phyloP scores from a whole-genome alignment of 495 filamentous ascomycete genomes.

The Halenospora varia region DNA sequence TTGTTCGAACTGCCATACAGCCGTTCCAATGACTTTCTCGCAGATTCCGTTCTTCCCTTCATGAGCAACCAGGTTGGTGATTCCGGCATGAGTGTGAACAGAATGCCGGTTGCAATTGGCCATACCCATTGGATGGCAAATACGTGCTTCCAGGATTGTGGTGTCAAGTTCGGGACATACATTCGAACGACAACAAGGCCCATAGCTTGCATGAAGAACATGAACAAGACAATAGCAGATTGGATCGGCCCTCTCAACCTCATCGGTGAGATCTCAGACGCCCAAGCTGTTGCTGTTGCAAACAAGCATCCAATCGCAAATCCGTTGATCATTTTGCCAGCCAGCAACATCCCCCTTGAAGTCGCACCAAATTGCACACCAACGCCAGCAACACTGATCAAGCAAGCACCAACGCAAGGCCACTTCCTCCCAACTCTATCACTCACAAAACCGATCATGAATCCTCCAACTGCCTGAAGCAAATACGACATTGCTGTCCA shows the following conservation, averaged over 20 bases:
- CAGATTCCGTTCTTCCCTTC: slow-evolving; percentile 3
- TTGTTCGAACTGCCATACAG: slow-evolving; percentile 7
- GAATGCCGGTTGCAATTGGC: slow-evolving; percentile 40
- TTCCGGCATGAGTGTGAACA: slow-evolving; percentile 39
- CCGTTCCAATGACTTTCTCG: neutral
- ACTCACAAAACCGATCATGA: slow-evolving; percentile 20
- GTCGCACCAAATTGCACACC: slow-evolving; percentile 13
- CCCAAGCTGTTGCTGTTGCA: slow-evolving; percentile 24
- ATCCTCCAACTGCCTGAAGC: slow-evolving; percentile 23
- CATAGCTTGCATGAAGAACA: slow-evolving; percentile 26
- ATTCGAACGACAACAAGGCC: slow-evolving; percentile 25
- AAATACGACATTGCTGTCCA: slow-evolving; percentile 29
- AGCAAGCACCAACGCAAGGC: slow-evolving; percentile 11
- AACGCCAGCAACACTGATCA: slow-evolving; percentile 4
- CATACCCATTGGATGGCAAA: slow-evolving; percentile 54
- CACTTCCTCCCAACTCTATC: slow-evolving; percentile 23
- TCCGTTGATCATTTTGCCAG: slow-evolving; percentile 27
- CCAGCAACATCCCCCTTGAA: slow-evolving; percentile 20
- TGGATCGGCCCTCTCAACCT: slow-evolving; percentile 20
- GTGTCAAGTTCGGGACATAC: slow-evolving; percentile 20
- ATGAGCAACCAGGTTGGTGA: slow-evolving; percentile 17
- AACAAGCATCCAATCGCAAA: slow-evolving; percentile 22
- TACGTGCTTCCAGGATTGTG: slow-evolving; percentile 43
- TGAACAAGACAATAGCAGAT: slow-evolving; percentile 26
- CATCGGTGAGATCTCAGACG: slow-evolving; percentile 24